A percentile compares a stretch with the other conserved stretches of the same genome.
Conservation (phyloP, 345 rosid genomes). For the Leavenworthia alabamica region DNA sequence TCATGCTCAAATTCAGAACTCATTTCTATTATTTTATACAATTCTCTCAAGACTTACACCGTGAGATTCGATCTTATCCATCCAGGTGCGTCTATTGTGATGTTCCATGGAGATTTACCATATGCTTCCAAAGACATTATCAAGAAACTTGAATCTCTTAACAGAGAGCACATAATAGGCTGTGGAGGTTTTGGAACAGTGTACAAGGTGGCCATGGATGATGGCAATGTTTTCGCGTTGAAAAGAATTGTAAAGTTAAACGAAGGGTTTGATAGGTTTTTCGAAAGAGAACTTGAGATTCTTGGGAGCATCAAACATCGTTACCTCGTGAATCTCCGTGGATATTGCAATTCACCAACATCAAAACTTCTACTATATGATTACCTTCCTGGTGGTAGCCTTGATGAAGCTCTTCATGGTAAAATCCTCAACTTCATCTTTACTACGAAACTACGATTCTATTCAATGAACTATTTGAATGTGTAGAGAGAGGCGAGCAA, state of each 20-base stretch:
- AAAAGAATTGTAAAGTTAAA: conserved; percentile 82
- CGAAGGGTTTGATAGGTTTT: conserved; percentile 90
- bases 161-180: conserved; percentile 84
- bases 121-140: conserved; percentile 94
- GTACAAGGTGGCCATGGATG: conserved; percentile 94
- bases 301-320: conserved; percentile 98
- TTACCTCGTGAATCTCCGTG: conserved; percentile 86
- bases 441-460: neutral
- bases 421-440: conserved; percentile 22
- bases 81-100: conserved; percentile 91
- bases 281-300: conserved; percentile 95
- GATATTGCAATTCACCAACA: conserved; percentile 90
- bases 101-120: conserved; percentile 98
- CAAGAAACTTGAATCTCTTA: conserved; percentile 76
- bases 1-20: conserved; percentile 7
- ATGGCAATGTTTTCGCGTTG: conserved; percentile 84
- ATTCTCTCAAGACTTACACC: neutral
- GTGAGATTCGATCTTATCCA: conserved; percentile 13
- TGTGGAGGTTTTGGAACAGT: conserved; percentile 95
- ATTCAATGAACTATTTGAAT: conserved; percentile 2
- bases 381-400: conserved; percentile 91
- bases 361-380: conserved; percentile 88
- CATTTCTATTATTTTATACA: neutral
- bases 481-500: conserved; percentile 75
- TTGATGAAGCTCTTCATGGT: conserved; percentile 93